Base-by-base conservation (phyloP, 371 early-diverging fungal species). In the Circinella umbellata region DNA sequence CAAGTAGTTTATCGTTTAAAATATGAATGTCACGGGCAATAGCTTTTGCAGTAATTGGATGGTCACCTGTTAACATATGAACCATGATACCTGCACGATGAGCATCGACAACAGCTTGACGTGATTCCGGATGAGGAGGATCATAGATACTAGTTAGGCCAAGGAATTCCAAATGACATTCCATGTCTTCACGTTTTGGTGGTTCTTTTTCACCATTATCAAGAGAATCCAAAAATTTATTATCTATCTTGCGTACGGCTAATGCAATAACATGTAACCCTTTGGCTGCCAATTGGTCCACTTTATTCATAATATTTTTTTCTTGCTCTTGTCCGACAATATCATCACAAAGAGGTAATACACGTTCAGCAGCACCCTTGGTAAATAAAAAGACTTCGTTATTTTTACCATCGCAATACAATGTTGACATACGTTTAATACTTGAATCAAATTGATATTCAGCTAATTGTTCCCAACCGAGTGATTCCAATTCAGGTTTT, bases 41-140 rank as follows among this genome's bases (percentile, higher is more conserved):
- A 1, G 98, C 96, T 0, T 93, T 85, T 0, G 98, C 98, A 0
- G 98, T 98, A 34, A 91, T 89, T 4, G 94, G 89, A 73, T 97
- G 97, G 73, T 98, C 98, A 54, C 98, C 98, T 1, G 98, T 98
- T 27, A 98, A 86, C 96, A 98, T 97, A 69, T 94, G 91, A 20
- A 98, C 97, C 36, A 89, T 89, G 79, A 99, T 96, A 62, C 98
- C 98, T 10, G 98, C 98, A 37, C 80, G 76, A 66, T 95, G 91
- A 74, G 97, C 96, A 74, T 93, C 89, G 75, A 88, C 83, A 15
- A 97, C 96, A 47, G 96, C 95, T 5, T 78, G 85, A 54, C 88
- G 77, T 0, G 91, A 90, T 78, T 93, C 93, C 3, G 84, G 77
- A 14, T 93, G 92, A 20, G 98, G 96, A 36, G 98, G 98, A 74